These are phyloP conservation scores for Candida silvicultrix DNA, from an alignment of 805 yeast genomes.

Conservation along the genomic window DNA sequence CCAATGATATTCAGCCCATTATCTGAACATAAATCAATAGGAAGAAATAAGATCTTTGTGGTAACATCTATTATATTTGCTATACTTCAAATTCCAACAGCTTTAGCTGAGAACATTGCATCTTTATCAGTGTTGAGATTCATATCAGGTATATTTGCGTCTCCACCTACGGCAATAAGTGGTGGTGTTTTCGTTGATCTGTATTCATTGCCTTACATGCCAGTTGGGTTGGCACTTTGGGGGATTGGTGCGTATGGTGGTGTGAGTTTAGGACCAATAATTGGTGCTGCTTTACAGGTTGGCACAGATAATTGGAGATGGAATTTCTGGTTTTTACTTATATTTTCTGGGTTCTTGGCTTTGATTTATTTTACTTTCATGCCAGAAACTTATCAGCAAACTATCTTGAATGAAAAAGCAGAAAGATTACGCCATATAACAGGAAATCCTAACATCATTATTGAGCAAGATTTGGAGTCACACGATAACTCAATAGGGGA, in stretches of 20 bases:
- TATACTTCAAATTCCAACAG: constrained; percentile 51
- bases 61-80: constrained; percentile 39
- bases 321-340: constrained; percentile 45
- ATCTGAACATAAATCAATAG: constrained; percentile 47
- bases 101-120: constrained; percentile 42
- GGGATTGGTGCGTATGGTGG: constrained; percentile 48
- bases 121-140: constrained; percentile 45
- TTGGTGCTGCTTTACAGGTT: constrained; percentile 46
- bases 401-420: constrained; percentile 43
- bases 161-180: constrained; percentile 53
- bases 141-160: constrained; percentile 46
- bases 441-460: constrained; percentile 39
- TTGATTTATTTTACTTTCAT: constrained; percentile 32
- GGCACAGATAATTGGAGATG: constrained; percentile 43
- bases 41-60: constrained; percentile 46
- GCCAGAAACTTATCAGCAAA: constrained; percentile 43
- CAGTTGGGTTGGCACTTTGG: constrained; percentile 46
- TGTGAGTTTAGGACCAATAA: constrained; percentile 49
- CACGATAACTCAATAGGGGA: constrained; percentile 11
- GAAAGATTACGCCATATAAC: constrained; percentile 39
- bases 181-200: constrained; percentile 54
- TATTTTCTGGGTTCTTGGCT: constrained; percentile 33
- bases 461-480: constrained; percentile 26
- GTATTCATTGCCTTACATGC: constrained; percentile 32
- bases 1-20: constrained; percentile 55